Base-by-base conservation (phyloP, 805 yeast species). In the Lachancea thermotolerans region DNA sequence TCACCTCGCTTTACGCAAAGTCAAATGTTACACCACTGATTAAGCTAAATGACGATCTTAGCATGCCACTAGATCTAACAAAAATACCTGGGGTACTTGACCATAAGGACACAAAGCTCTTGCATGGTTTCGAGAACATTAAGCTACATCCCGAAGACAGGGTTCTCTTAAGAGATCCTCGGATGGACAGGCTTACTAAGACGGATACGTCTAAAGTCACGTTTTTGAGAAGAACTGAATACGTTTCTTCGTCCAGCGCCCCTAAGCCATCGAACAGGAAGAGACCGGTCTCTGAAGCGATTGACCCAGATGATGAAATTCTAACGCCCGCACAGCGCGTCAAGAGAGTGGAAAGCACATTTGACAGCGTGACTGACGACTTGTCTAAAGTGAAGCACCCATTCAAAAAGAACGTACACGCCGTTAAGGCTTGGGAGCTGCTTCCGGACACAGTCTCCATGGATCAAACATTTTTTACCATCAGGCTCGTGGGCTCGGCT, bases 141-240 rank as follows among this genome's bases (percentile, higher is more conserved):
- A 72, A 72, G 49, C 71, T 91, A 45, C 93, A 85, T 56, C 83
- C 90, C n/a, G 76, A 76, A 43, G 97, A 93, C 66, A 71, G 79
- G 51, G 76, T 76, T 9, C 71, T 91, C 41, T 72, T 93, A 44
- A 77, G 88, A 59, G 96, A 89, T 60, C 95, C 96, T 18, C 78
- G 81, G 37, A 58, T 62, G 35, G 72, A 63, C 32, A 60, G 58
- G 43, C 41, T 58, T 6, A 57, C 59, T 5, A 67, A 62, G 53
- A 60, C 62, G 12, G 72, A 69, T 48, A 52, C 59, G 41, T 68
- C 73, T 16, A 69, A 69, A 37, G 73, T 85, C 11, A 75, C 86
- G n/a, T 90, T 91, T 67, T 73, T 91, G 61, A 81, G 97, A 69
- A 81, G 98, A 69, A 91, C 99, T 0, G 98, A 93, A 61, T 91